phyloP scores from a whole-genome alignment of 1,139 yeast genomes.

The Blastobotrys niveus region DNA sequence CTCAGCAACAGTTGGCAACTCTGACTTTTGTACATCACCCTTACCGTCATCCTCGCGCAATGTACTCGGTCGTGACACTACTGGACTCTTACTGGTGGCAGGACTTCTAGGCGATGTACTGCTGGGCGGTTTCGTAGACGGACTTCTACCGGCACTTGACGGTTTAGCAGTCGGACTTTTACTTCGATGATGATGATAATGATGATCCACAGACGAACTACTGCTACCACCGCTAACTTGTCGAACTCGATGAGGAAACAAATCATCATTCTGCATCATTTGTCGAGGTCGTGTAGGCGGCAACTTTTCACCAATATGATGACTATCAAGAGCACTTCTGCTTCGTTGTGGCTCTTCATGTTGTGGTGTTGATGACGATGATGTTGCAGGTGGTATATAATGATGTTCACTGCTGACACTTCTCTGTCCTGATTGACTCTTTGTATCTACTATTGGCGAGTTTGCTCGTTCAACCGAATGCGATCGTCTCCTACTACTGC shows the following conservation, averaged over 20 bases:
- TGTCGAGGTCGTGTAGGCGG: constrained; percentile 13
- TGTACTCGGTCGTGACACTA: background rate
- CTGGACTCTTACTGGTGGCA: background rate
- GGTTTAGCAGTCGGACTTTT: background rate
- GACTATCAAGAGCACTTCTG: constrained; percentile 6
- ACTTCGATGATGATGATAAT: too few relatives aligned
- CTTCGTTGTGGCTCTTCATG: background rate
- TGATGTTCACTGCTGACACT: constrained; percentile 13
- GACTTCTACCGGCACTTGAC: background rate
- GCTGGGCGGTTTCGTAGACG: background rate
- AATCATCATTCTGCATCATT: constrained; percentile 12
- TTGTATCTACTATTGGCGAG: constrained; percentile 8
- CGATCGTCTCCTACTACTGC: constrained; percentile 5
- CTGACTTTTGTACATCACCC: constrained; percentile 2
- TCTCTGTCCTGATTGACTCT: constrained; percentile 5
- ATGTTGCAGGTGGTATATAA: background rate
- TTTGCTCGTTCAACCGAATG: constrained; percentile 11
- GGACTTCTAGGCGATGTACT: constrained; percentile 1
- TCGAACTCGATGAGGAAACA: constrained; percentile 16
- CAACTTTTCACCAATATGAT: constrained; percentile 16
- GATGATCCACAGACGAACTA: too few relatives aligned
- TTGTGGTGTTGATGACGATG: background rate
- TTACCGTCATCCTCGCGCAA: background rate
- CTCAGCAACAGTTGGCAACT: constrained; percentile 1
- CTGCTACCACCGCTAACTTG: background rate